Percentiles rank a stretch among this genome's conserved stretches.
Evolutionary conservation across 2,329 filamentous ascomycete species (phyloP).

Genomic region (Lanzia echinophila): DNA sequence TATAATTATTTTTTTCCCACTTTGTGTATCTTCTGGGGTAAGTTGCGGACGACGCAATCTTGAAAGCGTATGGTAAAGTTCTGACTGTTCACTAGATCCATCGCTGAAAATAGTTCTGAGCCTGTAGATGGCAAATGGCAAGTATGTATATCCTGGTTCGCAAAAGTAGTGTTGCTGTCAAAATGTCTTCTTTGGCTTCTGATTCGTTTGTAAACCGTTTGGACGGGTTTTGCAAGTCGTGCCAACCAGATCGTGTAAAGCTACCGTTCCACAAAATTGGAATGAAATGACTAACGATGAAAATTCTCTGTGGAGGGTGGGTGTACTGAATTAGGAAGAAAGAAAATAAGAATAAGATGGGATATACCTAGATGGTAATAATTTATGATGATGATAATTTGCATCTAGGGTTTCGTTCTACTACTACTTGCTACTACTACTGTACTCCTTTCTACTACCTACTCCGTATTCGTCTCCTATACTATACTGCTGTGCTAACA

Average conservation of each 20-base stretch:
- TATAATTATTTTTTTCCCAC: no score
- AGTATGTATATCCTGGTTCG: conserved; percentile 19
- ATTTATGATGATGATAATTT: no score
- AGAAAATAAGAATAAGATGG: no score
- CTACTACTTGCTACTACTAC: no score
- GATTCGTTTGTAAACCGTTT: conserved; percentile 3
- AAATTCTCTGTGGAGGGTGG: background rate
- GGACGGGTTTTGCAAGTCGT: conserved; percentile 1
- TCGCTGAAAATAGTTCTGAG: conserved; percentile 19
- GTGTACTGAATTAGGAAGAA: background rate
- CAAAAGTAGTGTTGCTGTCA: conserved; percentile 10
- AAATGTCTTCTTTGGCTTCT: conserved; percentile 3
- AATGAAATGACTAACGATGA: background rate
- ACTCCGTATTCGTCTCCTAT: no score
- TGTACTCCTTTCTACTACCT: no score
- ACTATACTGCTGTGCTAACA: no score
- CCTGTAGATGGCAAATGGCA: conserved; percentile 22
- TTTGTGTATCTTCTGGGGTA: conserved; percentile 9
- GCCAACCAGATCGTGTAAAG: conserved; percentile 8
- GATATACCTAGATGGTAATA: no score
- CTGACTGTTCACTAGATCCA: conserved; percentile 13
- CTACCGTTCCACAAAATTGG: background rate
- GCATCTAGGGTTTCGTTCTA: no score
- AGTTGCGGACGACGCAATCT: background rate
- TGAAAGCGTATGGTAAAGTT: conserved; percentile 1